A percentile compares a stretch with the other conserved stretches of the same genome.
These are phyloP conservation scores for Alloteropsis angusta DNA, from an alignment of 202 grass and related monocot species.

Conservation along the genomic window DNA sequence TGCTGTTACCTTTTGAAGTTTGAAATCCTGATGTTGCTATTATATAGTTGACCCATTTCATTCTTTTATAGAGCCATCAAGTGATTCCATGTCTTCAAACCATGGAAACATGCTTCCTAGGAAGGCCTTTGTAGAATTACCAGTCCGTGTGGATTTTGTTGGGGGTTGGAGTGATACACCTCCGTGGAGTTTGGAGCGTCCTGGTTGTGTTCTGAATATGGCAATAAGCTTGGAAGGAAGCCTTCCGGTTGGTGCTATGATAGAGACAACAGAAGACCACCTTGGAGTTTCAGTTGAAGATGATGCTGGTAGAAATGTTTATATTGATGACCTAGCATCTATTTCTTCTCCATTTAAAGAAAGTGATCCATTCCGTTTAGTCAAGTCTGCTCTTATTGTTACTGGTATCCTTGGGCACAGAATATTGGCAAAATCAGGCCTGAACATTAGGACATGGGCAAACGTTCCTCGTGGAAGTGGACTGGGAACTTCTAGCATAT, in stretches of 20 bases:
- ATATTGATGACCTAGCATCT: constrained; percentile 41
- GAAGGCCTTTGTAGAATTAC: constrained; percentile 61
- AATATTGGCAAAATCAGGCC: constrained; percentile 43
- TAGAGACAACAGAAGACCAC: constrained; percentile 46
- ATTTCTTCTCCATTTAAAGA: constrained; percentile 57
- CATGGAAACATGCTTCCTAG: constrained; percentile 28
- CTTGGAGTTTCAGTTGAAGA: constrained; percentile 57
- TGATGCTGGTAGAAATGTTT: constrained; percentile 47
- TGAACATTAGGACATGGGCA: constrained; percentile 67
- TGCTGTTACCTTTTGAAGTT: background rate
- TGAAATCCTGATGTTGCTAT: background rate
- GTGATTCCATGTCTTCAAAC: constrained; percentile 2
- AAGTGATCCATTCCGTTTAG: constrained; percentile 65
- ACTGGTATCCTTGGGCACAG: constrained; percentile 43
- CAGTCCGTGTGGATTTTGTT: constrained; percentile 83
- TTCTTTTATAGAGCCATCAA: constrained; percentile 30
- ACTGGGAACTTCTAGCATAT: constrained; percentile 88
- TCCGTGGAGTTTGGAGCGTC: constrained; percentile 89
- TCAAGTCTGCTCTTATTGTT: constrained; percentile 77
- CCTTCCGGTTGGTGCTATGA: constrained; percentile 54
- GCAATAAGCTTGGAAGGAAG: constrained; percentile 70
- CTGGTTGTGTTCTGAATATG: constrained; percentile 98
- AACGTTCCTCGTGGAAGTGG: constrained; percentile 83
- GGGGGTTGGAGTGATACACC: constrained; percentile 97
- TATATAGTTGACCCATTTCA: constrained; percentile 5